Base-by-base conservation (phyloP, 2,329 filamentous ascomycete species). In the Pseudocercospora fijiensis region DNA sequence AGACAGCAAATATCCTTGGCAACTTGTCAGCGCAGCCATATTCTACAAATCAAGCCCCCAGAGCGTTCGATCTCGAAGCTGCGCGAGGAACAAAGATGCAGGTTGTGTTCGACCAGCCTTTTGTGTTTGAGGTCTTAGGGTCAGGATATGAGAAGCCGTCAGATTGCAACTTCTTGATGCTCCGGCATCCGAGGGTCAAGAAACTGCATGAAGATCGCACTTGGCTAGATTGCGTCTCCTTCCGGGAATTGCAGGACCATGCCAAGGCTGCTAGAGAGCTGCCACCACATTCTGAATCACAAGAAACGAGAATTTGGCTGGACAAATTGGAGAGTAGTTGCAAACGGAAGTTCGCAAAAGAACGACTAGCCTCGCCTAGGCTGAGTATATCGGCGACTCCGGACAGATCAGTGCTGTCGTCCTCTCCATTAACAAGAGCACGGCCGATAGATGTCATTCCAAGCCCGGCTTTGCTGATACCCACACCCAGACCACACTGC, bases 91-190 rank as follows among this genome's bases (percentile, higher is more conserved):
- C 69, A 65, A 71, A 71, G 20, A 79, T 81, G 70, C 79, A 81
- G 0, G 77, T 82, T 1, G 76, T 88, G 0, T 96, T 96, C 74
- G 84, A 82, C 6, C 80, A 82, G 0, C 92, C 92, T 0, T 84
- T 91, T 20, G 86, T 96, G 0, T 90, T 92, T 61, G 93, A 96
- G 69, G 80, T 96, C 64, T 82, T 90, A 24, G 93, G 91, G 59
- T 90, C 91, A 66, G 88, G 89, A 0, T 96, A 92, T 69, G 89
- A 92, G 64, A 90, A 88, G 71, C 83, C 85, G 2, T 84, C 86
- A 3, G 88, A 89, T 71, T 87, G 86, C 13, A 82, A 83, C 0
- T 92, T 90, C 71, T 92, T 86, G 80, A 88, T 88, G 64, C 84
- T 92, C 58, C 84, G 92, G 1, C 96, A 96, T 71, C 90, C 92